Evolutionary conservation across 192 early-diverging fungal species (phyloP).

Genomic region (Pilaira anomala): DNA sequence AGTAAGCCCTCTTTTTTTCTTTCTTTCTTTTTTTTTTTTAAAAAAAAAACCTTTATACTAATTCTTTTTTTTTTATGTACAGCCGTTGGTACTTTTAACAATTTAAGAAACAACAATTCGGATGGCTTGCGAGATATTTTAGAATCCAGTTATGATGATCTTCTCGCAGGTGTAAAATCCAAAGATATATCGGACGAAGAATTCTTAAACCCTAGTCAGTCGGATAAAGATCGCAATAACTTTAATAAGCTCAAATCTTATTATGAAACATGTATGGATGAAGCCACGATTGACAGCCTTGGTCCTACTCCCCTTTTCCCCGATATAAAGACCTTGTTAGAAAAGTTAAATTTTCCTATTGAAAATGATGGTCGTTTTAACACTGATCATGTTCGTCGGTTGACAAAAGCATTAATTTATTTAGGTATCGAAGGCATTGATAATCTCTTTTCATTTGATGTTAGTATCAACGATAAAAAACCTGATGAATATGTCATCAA

Average conservation of each 20-base stretch:
- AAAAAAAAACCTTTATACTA: background rate
- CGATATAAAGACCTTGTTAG: slow-evolving; percentile 19
- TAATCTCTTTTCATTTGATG: slow-evolving; percentile 47
- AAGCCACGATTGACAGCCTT: slow-evolving; percentile 37
- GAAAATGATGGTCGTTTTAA: no score
- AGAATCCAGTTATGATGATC: slow-evolving; percentile 39
- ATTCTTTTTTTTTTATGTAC: background rate
- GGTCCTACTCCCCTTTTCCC: slow-evolving; percentile 41
- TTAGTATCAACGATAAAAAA: slow-evolving; percentile 55
- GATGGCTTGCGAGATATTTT: slow-evolving; percentile 46
- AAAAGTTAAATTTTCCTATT: background rate
- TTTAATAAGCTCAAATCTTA: slow-evolving; percentile 53
- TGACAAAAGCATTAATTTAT: slow-evolving; percentile 9
- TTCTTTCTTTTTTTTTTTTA: background rate
- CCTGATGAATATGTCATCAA: slow-evolving; percentile 50
- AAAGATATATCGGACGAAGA: slow-evolving; percentile 17
- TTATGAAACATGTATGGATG: slow-evolving; percentile 57
- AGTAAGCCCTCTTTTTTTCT: slow-evolving; percentile 38
- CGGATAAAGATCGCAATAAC: slow-evolving; percentile 45
- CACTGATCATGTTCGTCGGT: background rate
- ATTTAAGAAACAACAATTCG: slow-evolving; percentile 25
- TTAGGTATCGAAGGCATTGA: slow-evolving; percentile 3
- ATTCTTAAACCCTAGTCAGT: background rate
- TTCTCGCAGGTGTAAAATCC: slow-evolving; percentile 7
- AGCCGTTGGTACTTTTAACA: slow-evolving; percentile 23